Percentiles rank a stretch among this genome's conserved stretches.
Conservation (phyloP, 257 asterid genomes). For the Solanum clarkiae region DNA sequence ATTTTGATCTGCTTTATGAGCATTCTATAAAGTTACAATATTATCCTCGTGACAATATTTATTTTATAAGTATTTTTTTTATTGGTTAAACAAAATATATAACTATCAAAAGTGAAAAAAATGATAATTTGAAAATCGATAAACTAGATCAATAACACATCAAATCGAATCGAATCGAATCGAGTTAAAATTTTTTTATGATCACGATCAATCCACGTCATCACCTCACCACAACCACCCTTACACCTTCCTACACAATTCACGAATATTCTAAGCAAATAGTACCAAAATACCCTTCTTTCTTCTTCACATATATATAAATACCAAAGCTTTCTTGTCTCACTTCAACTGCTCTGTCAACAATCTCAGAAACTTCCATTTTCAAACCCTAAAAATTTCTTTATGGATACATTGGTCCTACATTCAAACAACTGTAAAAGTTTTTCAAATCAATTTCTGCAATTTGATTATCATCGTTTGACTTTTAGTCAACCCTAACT, state of each 20-base stretch:
- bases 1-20: too few species aligned
- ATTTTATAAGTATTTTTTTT: too few species aligned
- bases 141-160: too few species aligned
- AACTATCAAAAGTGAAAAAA: too few species aligned
- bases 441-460: slow-evolving; percentile 15
- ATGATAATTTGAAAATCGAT: too few species aligned
- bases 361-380: not conserved
- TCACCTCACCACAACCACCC: not conserved
- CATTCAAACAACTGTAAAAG: slow-evolving; percentile 7
- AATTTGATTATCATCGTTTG: slow-evolving; percentile 19
- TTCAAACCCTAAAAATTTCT: not conserved
- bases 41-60: too few species aligned
- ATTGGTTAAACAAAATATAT: too few species aligned
- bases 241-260: not conserved
- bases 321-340: not conserved
- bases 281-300: not conserved
- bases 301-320: not conserved
- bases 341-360: not conserved
- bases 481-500: slow-evolving; percentile 25
- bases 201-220: slow-evolving; percentile 7
- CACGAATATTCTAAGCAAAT: slow-evolving; percentile 20
- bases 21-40: too few species aligned
- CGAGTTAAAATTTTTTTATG: too few species aligned
- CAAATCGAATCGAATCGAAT: too few species aligned
- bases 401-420: slow-evolving; percentile 24